Evolutionary conservation across 371 early-diverging fungal species (phyloP), one percentile per base, ranked within the genome.

Genomic region (Rozella allomycis): DNA sequence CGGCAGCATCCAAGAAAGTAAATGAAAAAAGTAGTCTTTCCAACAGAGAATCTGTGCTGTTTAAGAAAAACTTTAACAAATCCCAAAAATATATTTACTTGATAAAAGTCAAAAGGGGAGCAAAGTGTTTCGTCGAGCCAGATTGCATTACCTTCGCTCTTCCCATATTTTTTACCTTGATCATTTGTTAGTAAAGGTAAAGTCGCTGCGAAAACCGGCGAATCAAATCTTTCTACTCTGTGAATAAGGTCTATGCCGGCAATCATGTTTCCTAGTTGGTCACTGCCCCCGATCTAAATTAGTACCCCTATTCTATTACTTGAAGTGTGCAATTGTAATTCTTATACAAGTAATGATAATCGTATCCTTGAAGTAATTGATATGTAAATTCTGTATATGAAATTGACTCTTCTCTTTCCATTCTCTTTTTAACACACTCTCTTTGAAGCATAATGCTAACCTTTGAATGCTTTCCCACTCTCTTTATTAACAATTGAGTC

Each of bases 191-290:
- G 50, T 28, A 91, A 52, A n/a, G 85, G 87, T 17, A 85, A 62
- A 0, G 86, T 86, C 16, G 88, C 42, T 14, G 86, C 88, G 54
- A 58, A 80, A 0, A 73, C 81, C 5, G 39, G 41, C 16, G 16
- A 12, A 14, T 11, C 5, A 10, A 6, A 7, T 8, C 6, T 28
- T 28, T 14, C 16, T 10, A 5, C 13, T 28, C 13, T n/a, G 27
- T 65, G 60, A 26, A 91, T 85, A 45, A 87, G 45, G 25, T 91
- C 90, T 21, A 83, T 77, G 17, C 93, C 93, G 0, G 90, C 78
- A 0, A 73, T 69, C 36, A 91, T 91, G 44, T 91, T 91, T 1
- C 93, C 93, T 90, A 90, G 88, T 45, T 91, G 93, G 44, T 91
- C 93, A 38, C 72, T 78, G n/a, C 93, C 93, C 17, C 93, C 93